Conservation (phyloP, 2,329 filamentous ascomycete genomes). For the Cytospora piceae region DNA sequence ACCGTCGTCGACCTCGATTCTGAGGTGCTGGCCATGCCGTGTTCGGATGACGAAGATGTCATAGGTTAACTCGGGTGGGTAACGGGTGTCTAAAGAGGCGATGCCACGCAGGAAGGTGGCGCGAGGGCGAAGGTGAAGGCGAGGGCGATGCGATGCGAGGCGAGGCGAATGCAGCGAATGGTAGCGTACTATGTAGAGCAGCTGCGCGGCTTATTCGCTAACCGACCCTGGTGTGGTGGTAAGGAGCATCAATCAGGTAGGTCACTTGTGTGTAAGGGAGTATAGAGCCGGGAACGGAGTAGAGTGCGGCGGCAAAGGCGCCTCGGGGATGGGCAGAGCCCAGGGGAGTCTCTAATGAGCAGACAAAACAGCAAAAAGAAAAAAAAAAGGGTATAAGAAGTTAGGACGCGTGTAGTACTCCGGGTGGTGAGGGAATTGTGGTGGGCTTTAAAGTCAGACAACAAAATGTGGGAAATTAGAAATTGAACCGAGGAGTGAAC, state of each 20-base stretch:
- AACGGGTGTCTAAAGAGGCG: slow-evolving; percentile 6
- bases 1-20: slow-evolving; percentile 42
- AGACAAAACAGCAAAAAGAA: slow-evolving; percentile 32
- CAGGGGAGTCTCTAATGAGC: slow-evolving; percentile 22
- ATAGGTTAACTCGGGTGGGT: not conserved
- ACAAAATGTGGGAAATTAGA: slow-evolving; percentile 28
- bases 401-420: slow-evolving; percentile 1
- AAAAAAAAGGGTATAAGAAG: slow-evolving; percentile 16
- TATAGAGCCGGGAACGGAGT: not conserved
- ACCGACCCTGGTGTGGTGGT: slow-evolving; percentile 19
- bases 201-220: slow-evolving; percentile 21
- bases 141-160: not conserved
- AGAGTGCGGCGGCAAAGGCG: slow-evolving; percentile 27
- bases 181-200: slow-evolving; percentile 3
- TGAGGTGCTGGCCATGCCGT: slow-evolving; percentile 39
- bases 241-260: slow-evolving; percentile 2
- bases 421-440: slow-evolving; percentile 24
- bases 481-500: slow-evolving; percentile 18
- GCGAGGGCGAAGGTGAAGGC: not conserved
- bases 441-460: slow-evolving; percentile 25
- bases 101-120: slow-evolving; percentile 5
- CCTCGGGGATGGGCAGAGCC: slow-evolving; percentile 30
- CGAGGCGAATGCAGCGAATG: slow-evolving; percentile 3
- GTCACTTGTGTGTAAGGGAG: not conserved
- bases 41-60: slow-evolving; percentile 12